Evolutionary conservation across 2,329 filamentous ascomycete genomes (phyloP), one percentile per base, ranked within the genome.

Genomic region (Rutstroemia sp.): DNA sequence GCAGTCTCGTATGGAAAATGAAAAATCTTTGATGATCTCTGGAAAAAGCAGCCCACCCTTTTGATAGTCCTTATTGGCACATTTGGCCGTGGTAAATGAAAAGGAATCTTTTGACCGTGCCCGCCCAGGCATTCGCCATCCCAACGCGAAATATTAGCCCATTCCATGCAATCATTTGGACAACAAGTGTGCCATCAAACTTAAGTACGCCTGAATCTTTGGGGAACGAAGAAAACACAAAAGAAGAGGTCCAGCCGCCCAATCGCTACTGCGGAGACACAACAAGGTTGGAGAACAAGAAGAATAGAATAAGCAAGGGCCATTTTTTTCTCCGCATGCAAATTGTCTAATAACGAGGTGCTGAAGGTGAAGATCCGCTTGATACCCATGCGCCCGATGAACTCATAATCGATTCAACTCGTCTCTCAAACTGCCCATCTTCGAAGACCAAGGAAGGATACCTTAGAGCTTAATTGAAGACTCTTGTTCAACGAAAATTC

Each of bases 191-290:
- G 62, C 58, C 62, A 58, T 64, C 62, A 65, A 67, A 64, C 62
- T 61, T 63, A 65, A 59, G 59, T 67, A 69, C 65, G 68, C 67
- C 68, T 63, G 64, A 67, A 65, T 66, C 64, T 66, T 63, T 67
- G 65, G 62, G 59, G 27, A 23, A 30, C 25, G 9, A 23, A 52
- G 21, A 46, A 38, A 30, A 30, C 27, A 64, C 63, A 64, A 63
- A 66, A 57, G 62, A 64, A 65, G 64, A 63, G 65, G 65, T 59
- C 67, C 66, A 65, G 66, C 68, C 65, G 63, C 66, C 67, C 45
- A 49, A 10, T 49, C 49, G 39, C 52, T 25, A 21, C 52, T 41
- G 23, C 52, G 49, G 42, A 49, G 45, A 34, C 52, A 54, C 52
- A 54, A 54, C 42, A 52, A 53, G 19, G 38, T 48, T 25, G 50